phyloP scores from a whole-genome alignment of 441 rosid species.

The Jatropha multifida region DNA sequence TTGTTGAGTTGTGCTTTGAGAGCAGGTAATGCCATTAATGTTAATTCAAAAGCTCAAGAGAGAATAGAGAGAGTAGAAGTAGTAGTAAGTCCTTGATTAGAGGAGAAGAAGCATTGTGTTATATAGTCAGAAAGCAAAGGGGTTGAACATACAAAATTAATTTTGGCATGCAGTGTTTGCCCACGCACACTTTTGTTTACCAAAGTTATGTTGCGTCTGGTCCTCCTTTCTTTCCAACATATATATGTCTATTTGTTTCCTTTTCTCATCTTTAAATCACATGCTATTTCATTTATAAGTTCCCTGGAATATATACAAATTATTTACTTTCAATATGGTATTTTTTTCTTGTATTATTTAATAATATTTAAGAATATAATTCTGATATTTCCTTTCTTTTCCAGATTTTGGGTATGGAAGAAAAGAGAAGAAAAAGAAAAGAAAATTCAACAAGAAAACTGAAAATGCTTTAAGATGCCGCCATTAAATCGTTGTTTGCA shows the following conservation, averaged over 20 bases:
- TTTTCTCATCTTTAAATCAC: not conserved
- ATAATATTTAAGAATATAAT: too few relatives aligned
- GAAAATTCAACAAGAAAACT: too few relatives aligned
- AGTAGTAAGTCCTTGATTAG: not conserved
- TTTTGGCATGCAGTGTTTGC: constrained; percentile 6
- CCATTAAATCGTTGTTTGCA: too few relatives aligned
- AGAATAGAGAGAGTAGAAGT: not conserved
- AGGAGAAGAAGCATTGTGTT: not conserved
- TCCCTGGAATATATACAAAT: too few relatives aligned
- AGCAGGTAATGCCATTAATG: constrained; percentile 29
- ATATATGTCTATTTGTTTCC: not conserved
- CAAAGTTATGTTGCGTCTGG: not conserved
- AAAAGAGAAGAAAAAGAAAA: too few relatives aligned
- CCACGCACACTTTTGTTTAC: constrained; percentile 6
- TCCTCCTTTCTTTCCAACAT: not conserved
- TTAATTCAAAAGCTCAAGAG: not conserved
- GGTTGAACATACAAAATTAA: not conserved
- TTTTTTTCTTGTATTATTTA: too few relatives aligned
- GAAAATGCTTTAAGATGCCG: too few relatives aligned
- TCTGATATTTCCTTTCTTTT: too few relatives aligned
- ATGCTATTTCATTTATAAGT: too few relatives aligned
- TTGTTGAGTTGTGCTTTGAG: constrained; percentile 26
- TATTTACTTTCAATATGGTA: too few relatives aligned
- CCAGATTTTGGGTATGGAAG: too few relatives aligned
- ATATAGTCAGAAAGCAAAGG: too few relatives aligned